Evolutionary conservation across 2,329 filamentous ascomycete species (phyloP), one percentile per base, ranked within the genome.

Genomic region (Sarocladium kiliense): DNA sequence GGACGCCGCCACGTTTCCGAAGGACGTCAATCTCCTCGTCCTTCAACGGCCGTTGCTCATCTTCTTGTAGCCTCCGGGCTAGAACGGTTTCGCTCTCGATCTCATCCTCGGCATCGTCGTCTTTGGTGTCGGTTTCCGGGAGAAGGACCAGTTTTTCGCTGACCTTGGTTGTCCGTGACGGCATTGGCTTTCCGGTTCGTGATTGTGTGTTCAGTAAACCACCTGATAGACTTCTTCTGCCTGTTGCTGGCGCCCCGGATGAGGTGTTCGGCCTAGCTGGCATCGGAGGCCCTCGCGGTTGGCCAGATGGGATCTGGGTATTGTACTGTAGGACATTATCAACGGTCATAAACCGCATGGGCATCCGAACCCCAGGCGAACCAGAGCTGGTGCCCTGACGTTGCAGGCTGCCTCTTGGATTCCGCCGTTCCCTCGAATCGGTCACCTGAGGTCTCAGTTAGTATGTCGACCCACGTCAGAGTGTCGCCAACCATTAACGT

Each of bases 111-210:
- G 72, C 74, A 36, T 75, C 71, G 39, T 70, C 68, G 7, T 83
- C 85, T 37, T 83, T 82, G 7, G 78, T 80, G 3, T 78, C 77
- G 1, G 91, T 88, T 66, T 97, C 93, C 1, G 94, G 94, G 14
- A 99, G 79, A 34, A 97, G 77, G 0, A 99, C 94, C n/a, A 99
- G 78, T 73, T 97, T 97, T 75, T 97, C 91, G 69, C 90, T 96
- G 60, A 96, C 87, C 71, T 97, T 97, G 26, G 91, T 95, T 36
- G 91, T 95, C 54, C 94, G 83, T 5, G 90, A 87, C 0, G 93
- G 94, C 61, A 97, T 73, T 44, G 77, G 80, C 55, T 83, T 79
- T 58, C 79, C 80, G 54, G 75, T 74, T 3, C 78, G 73, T 25
- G 71, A 72, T 23, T 68, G 69, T 3, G 65, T 56, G 60, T 68